These are phyloP conservation scores for Dendrobium catenatum DNA, from an alignment of 106 monocot species.

Conservation along the genomic window DNA sequence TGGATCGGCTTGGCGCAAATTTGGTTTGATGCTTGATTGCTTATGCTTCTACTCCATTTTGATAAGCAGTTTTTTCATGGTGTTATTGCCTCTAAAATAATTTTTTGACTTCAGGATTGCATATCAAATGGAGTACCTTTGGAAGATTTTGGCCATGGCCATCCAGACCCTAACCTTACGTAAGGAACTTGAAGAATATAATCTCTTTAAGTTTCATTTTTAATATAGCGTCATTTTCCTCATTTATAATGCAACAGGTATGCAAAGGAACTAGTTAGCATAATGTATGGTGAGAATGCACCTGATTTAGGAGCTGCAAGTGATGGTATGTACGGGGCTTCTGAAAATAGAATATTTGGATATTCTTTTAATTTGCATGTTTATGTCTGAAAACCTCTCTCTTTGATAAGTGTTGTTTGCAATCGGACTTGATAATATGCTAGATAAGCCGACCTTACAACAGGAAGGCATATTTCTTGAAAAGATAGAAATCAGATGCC, in stretches of 20 bases:
- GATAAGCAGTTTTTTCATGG: neutral
- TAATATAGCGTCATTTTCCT: neutral
- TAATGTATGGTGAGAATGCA: constrained; percentile 78
- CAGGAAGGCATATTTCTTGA: too few relatives aligned
- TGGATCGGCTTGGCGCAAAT: constrained; percentile 84
- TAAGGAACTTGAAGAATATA: constrained; percentile 21
- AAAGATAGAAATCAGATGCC: too few relatives aligned
- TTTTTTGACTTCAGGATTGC: constrained; percentile 44
- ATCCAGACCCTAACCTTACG: constrained; percentile 99
- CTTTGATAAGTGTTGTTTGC: neutral
- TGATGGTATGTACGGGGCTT: constrained; percentile 57
- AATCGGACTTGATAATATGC: too few relatives aligned
- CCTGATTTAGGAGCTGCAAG: constrained; percentile 98
- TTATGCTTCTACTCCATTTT: neutral
- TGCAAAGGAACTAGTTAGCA: constrained; percentile 90
- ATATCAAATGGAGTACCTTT: constrained; percentile 89
- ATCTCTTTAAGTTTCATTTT: constrained; percentile 3
- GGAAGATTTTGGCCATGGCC: constrained; percentile 97
- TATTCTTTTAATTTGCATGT: neutral
- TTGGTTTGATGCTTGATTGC: constrained; percentile 25
- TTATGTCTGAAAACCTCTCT: neutral
- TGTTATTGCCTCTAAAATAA: neutral
- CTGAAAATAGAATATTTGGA: neutral
- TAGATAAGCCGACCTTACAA: too few relatives aligned
- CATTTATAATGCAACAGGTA: constrained; percentile 48